Percentiles rank a stretch among this genome's conserved stretches.
Conservation (phyloP, 768 basidiomycete genomes). For the Suillus variegatus region DNA sequence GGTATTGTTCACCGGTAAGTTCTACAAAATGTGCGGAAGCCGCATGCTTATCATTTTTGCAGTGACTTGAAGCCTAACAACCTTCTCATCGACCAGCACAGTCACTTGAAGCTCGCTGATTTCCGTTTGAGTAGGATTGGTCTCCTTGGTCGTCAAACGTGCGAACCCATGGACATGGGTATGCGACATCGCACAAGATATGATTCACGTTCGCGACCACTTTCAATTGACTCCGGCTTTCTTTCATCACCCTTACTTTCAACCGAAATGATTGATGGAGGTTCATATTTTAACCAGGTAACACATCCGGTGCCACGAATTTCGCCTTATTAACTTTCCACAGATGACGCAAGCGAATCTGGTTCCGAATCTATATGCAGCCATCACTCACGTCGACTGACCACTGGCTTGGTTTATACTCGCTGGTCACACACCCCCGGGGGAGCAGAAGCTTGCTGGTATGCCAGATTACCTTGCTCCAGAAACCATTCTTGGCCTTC, state of each 20-base stretch:
- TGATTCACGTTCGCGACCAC: slow-evolving; percentile 78
- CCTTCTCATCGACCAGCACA: slow-evolving; percentile 93
- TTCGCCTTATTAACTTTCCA: slow-evolving; percentile 71
- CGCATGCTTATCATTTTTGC: slow-evolving; percentile 3
- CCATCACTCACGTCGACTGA: slow-evolving; percentile 59
- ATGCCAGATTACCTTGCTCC: slow-evolving; percentile 98
- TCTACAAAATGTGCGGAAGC: not conserved
- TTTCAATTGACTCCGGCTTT: slow-evolving; percentile 79
- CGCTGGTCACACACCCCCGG: slow-evolving; percentile 58
- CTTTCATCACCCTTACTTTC: slow-evolving; percentile 74
- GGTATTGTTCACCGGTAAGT: slow-evolving; percentile 95
- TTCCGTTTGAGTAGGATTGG: slow-evolving; percentile 97
- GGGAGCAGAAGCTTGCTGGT: slow-evolving; percentile 93
- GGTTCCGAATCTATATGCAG: slow-evolving; percentile 80
- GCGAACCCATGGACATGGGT: slow-evolving; percentile 52
- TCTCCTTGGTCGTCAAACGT: slow-evolving; percentile 95
- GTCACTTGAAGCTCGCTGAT: slow-evolving; percentile 97
- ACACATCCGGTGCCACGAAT: slow-evolving; percentile 58
- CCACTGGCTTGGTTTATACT: slow-evolving; percentile 78
- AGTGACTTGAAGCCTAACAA: slow-evolving; percentile 99
- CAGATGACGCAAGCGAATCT: slow-evolving; percentile 86
- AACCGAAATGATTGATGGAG: slow-evolving; percentile 53
- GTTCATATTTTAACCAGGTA: slow-evolving; percentile 82
- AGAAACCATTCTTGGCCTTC: slow-evolving; percentile 91
- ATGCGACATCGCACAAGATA: slow-evolving; percentile 55